These are phyloP conservation scores for Fagopyrum tataricum DNA, from an alignment of 148 eudicot genomes.

Conservation along the genomic window DNA sequence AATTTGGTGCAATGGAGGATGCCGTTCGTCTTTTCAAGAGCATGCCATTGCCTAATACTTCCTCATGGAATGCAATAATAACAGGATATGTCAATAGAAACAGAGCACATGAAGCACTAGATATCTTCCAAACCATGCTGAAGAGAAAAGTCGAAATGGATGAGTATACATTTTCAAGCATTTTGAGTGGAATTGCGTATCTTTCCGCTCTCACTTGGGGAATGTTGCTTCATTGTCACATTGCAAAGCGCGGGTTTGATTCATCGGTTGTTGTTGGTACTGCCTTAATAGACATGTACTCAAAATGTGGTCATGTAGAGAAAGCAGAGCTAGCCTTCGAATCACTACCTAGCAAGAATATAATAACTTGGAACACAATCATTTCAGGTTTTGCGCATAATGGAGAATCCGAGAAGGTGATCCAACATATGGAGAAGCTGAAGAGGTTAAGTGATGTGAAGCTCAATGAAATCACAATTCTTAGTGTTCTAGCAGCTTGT, in stretches of 20 bases:
- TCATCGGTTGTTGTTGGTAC: conserved; percentile 54
- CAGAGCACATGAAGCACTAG: conserved; percentile 46
- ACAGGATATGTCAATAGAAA: conserved; percentile 59
- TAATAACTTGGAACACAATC: conserved; percentile 75
- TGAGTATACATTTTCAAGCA: conserved; percentile 62
- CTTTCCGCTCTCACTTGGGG: conserved; percentile 62
- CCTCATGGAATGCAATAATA: conserved; percentile 75
- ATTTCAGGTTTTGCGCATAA: conserved; percentile 82
- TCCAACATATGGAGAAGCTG: conserved; percentile 46
- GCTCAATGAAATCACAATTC: conserved; percentile 67
- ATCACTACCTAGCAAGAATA: conserved; percentile 43
- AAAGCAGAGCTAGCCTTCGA: conserved; percentile 47
- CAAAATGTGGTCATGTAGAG: conserved; percentile 54
- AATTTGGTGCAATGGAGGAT: conserved; percentile 58
- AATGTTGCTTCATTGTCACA: conserved; percentile 43
- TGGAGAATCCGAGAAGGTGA: conserved; percentile 45
- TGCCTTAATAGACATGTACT: conserved; percentile 76
- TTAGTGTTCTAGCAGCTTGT: conserved; percentile 65
- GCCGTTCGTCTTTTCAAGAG: conserved; percentile 36
- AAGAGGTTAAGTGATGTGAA: conserved; percentile 29
- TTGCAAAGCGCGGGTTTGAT: conserved; percentile 41
- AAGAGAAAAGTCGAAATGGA: conserved; percentile 32
- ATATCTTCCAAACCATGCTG: conserved; percentile 50
- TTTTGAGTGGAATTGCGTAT: conserved; percentile 55
- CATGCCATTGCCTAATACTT: conserved; percentile 66